These are phyloP conservation scores for Ophiostoma ips DNA, from an alignment of 2,329 filamentous ascomycete genomes.

Conservation along the genomic window DNA sequence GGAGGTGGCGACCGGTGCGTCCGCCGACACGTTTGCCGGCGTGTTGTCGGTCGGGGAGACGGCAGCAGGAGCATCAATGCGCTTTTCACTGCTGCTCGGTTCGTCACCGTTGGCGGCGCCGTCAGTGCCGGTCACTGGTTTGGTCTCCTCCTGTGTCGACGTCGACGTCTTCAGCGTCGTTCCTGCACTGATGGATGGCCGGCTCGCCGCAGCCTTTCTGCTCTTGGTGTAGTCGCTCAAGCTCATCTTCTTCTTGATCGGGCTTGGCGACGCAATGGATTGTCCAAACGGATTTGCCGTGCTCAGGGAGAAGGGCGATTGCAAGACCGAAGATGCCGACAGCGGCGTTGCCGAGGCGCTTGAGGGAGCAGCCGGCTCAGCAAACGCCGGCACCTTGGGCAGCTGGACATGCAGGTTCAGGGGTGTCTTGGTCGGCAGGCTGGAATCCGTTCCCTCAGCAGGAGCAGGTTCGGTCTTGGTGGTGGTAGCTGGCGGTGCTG, in stretches of 20 bases:
- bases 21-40: too few species aligned
- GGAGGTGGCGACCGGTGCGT: not conserved
- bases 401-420: slow-evolving; percentile 40
- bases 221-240: slow-evolving; percentile 52
- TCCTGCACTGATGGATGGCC: slow-evolving; percentile 20
- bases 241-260: slow-evolving; percentile 53
- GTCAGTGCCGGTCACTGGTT: not conserved
- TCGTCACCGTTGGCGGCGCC: not conserved
- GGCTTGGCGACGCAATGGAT: slow-evolving; percentile 35
- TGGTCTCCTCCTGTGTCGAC: slow-evolving; percentile 11
- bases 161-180: slow-evolving; percentile 25
- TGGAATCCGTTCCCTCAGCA: not conserved
- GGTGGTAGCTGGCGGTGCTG: not conserved
- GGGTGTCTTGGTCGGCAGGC: slow-evolving; percentile 23
- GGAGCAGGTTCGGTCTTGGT: slow-evolving; percentile 5
- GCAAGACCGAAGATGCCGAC: slow-evolving; percentile 29
- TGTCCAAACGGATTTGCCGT: slow-evolving; percentile 30
- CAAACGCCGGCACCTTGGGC: slow-evolving; percentile 30
- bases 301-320: slow-evolving; percentile 36
- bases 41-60: not conserved
- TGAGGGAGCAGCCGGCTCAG: slow-evolving; percentile 17
- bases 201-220: slow-evolving; percentile 36
- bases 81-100: not conserved
- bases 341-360: slow-evolving; percentile 26
- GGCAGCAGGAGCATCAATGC: not conserved